phyloP scores from a whole-genome alignment of 768 basidiomycete species.

The Suillus lakei region DNA sequence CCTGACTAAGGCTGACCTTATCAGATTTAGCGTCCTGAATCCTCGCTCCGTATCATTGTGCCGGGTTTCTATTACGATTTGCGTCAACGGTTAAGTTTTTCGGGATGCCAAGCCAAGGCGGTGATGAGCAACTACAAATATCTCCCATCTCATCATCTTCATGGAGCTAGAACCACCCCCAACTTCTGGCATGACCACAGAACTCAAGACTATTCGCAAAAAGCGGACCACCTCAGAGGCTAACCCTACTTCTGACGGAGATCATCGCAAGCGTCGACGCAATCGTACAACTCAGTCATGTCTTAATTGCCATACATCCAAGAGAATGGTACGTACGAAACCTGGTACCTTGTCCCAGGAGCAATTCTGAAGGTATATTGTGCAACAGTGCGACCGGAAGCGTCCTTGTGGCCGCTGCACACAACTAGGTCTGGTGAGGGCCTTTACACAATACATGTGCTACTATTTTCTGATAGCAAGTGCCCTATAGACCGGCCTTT shows the following conservation, averaged over 20 bases:
- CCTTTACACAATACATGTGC: constrained; percentile 32
- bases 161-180: neutral
- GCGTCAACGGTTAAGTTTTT: constrained; percentile 12
- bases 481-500: constrained; percentile 68
- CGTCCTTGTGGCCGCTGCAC: constrained; percentile 53
- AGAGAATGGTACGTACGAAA: constrained; percentile 60
- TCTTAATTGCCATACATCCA: constrained; percentile 74
- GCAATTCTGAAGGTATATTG: neutral
- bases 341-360: neutral
- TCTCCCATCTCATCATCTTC: constrained; percentile 15
- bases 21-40: constrained; percentile 16
- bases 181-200: constrained; percentile 30
- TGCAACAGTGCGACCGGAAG: constrained; percentile 49
- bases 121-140: constrained; percentile 33
- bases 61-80: constrained; percentile 13
- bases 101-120: constrained; percentile 25
- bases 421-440: constrained; percentile 43
- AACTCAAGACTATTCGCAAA: constrained; percentile 31
- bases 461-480: constrained; percentile 18
- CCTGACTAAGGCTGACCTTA: constrained; percentile 13
- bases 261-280: constrained; percentile 65
- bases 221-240: constrained; percentile 33
- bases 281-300: constrained; percentile 79
- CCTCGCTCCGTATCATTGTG: constrained; percentile 13
- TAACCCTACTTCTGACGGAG: constrained; percentile 45